Conservation (phyloP, 2,329 filamentous ascomycete species). For the Blastomyces silverae region DNA sequence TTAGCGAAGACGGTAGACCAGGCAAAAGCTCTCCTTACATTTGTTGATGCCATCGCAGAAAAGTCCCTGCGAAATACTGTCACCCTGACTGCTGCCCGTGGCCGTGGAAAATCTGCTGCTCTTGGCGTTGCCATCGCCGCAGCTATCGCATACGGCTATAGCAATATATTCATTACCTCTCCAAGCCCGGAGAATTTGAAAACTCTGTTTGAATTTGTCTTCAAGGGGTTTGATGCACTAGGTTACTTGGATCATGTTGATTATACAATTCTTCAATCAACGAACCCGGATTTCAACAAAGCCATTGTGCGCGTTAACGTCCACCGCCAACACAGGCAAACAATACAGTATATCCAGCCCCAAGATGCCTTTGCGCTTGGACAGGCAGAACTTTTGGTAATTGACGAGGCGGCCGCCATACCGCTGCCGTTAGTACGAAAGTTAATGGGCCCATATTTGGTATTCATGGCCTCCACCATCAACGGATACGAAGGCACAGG, state of each 20-base stretch:
- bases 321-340: constrained; percentile 89
- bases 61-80: constrained; percentile 94
- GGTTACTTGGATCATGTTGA: constrained; percentile 92
- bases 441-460: constrained; percentile 90
- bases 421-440: constrained; percentile 87
- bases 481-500: constrained; percentile 98
- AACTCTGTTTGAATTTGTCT: constrained; percentile 95
- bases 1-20: constrained; percentile 90
- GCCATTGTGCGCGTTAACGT: constrained; percentile 96
- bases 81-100: constrained; percentile 84
- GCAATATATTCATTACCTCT: constrained; percentile 98
- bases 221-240: constrained; percentile 94
- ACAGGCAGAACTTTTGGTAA: constrained; percentile 90
- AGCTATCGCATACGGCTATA: constrained; percentile 91
- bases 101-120: constrained; percentile 93
- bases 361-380: constrained; percentile 93
- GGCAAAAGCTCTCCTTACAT: constrained; percentile 92
- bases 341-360: constrained; percentile 96
- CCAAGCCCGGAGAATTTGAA: constrained; percentile 97
- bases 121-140: constrained; percentile 91
- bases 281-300: constrained; percentile 98
- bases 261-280: constrained; percentile 96
- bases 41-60: constrained; percentile 91
- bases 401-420: constrained; percentile 96
- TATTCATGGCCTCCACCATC: constrained; percentile 99